Conservation (phyloP, 345 rosid genomes). For the Lenwebbia sp. region DNA sequence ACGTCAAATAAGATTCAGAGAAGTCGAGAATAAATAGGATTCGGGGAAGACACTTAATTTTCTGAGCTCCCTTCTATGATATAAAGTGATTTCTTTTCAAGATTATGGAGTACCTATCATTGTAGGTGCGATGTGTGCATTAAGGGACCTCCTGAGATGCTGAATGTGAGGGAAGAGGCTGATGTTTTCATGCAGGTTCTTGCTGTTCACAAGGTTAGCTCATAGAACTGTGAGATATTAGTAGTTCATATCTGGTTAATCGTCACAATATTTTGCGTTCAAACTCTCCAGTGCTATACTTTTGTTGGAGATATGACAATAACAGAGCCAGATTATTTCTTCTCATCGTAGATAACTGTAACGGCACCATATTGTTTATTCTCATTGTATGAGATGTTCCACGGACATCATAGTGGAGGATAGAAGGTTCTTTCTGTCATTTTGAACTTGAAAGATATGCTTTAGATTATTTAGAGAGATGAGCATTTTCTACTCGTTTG, state of each 20-base stretch:
- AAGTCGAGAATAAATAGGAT: neutral
- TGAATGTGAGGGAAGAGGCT: slow-evolving; percentile 64
- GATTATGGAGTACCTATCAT: neutral
- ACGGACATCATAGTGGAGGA: neutral
- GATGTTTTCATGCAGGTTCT: slow-evolving; percentile 54
- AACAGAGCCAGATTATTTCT: neutral
- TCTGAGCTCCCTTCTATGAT: neutral
- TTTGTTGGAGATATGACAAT: neutral
- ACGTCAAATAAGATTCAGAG: neutral
- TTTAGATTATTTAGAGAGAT: neutral
- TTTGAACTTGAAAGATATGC: neutral
- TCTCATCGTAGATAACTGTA: neutral
- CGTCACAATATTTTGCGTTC: neutral
- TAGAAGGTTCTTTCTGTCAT: neutral
- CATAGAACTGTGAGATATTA: slow-evolving; percentile 20
- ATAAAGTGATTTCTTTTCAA: neutral
- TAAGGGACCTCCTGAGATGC: slow-evolving; percentile 55
- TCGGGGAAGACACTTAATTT: neutral
- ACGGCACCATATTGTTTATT: too few species aligned
- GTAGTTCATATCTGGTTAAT: neutral
- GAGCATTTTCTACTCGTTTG: neutral
- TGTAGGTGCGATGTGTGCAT: slow-evolving; percentile 78
- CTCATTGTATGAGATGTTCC: neutral
- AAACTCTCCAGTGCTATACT: neutral
- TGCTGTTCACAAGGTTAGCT: slow-evolving; percentile 18